Conservation (phyloP, 2,329 filamentous ascomycete genomes). For the Dothidotthia symphoricarpi region DNA sequence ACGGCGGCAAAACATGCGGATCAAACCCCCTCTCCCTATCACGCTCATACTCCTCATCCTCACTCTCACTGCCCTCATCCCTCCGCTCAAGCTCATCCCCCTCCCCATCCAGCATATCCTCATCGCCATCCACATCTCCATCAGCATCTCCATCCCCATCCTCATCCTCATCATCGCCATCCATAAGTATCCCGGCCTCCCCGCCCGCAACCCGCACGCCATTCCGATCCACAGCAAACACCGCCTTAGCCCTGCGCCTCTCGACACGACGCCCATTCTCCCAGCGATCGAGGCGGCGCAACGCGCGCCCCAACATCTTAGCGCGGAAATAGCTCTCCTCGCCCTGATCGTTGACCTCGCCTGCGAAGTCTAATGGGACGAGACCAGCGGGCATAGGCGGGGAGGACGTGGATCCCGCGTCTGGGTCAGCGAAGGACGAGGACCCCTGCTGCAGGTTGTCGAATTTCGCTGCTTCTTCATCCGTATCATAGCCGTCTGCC, state of each 20-base stretch:
- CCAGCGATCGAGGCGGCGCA: slow-evolving; percentile 70
- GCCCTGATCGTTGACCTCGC: slow-evolving; percentile 70
- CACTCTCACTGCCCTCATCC: background rate
- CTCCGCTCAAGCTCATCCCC: no score
- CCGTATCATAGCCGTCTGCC: slow-evolving; percentile 49
- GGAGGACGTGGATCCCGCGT: slow-evolving; percentile 28
- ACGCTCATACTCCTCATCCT: slow-evolving; percentile 8
- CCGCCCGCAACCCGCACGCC: slow-evolving; percentile 18
- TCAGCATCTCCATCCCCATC: background rate
- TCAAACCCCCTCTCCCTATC: slow-evolving; percentile 24
- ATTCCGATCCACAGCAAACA: background rate
- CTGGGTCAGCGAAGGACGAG: slow-evolving; percentile 37
- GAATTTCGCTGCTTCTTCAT: slow-evolving; percentile 36
- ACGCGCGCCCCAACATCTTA: slow-evolving; percentile 62
- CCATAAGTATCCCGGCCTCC: slow-evolving; percentile 8
- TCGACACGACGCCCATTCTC: no score
- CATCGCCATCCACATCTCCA: slow-evolving; percentile 7
- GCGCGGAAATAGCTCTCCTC: slow-evolving; percentile 69
- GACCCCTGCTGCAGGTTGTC: slow-evolving; percentile 40
- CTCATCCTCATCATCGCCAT: slow-evolving; percentile 8
- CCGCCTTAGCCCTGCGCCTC: no score
- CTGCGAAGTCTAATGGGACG: slow-evolving; percentile 53
- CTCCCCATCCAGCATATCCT: slow-evolving; percentile 3
- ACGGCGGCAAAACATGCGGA: slow-evolving; percentile 21
- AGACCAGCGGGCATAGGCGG: slow-evolving; percentile 53